phyloP scores from a whole-genome alignment of 768 basidiomycete species.

The Termitomyces sp. region DNA sequence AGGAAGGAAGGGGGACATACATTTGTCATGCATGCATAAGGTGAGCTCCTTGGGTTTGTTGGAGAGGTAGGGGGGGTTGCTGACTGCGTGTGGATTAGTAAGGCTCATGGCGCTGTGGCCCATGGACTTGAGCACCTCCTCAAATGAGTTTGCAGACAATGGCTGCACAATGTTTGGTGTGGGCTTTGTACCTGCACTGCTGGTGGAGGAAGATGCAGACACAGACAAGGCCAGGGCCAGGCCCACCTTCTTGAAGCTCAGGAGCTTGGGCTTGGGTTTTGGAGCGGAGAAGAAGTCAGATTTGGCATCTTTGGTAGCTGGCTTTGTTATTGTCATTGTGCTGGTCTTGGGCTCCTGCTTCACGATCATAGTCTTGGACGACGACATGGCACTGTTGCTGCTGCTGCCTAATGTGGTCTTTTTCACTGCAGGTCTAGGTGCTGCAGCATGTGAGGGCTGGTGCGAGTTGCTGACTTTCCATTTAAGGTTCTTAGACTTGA shows the following conservation, averaged over 20 bases:
- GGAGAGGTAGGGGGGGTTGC: constrained; percentile 73
- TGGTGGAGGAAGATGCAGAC: constrained; percentile 13
- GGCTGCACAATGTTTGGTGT: constrained; percentile 63
- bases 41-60: constrained; percentile 81
- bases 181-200: too few relatives aligned
- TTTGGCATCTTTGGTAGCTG: constrained; percentile 68
- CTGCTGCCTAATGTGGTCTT: constrained; percentile 58
- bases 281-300: constrained; percentile 88
- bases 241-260: constrained; percentile 81
- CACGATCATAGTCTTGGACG: constrained; percentile 38
- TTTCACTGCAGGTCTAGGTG: constrained; percentile 56
- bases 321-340: constrained; percentile 11
- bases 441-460: constrained; percentile 27
- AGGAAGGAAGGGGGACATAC: constrained; percentile 32
- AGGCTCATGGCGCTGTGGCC: constrained; percentile 44
- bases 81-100: constrained; percentile 45
- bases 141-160: constrained; percentile 75
- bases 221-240: constrained; percentile 26
- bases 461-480: constrained; percentile 56
- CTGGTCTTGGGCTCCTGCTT: constrained; percentile 54
- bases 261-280: constrained; percentile 79
- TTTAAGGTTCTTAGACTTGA: constrained; percentile 56
- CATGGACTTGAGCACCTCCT: constrained; percentile 79
- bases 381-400: constrained; percentile 25
- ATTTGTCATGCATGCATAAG: constrained; percentile 91